Base-by-base conservation (phyloP, 495 filamentous ascomycete species). In the Xylaria scruposa region DNA sequence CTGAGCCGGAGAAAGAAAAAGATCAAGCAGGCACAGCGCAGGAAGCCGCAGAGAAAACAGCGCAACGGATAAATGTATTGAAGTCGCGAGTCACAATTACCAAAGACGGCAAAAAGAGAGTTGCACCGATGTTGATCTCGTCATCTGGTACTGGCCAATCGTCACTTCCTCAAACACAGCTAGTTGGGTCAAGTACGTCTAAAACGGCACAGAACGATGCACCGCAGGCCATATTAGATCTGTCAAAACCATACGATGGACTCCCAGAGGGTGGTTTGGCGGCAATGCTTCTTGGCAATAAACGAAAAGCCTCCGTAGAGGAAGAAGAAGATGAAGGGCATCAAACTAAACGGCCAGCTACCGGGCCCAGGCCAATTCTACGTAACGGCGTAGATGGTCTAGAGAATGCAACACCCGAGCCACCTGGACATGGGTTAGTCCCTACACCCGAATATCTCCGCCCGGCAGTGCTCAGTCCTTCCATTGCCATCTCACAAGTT, bases 91-190 rank as follows among this genome's bases (percentile, higher is more conserved):
- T 97, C 9, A 97, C 94, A 21, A 92, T 97, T 61, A 97, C 94
- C 1, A 98, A 98, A 79, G 96, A 99, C 67, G 96, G 96, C 21
- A 98, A 94, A 82, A 99, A 98, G 82, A 89, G 97, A 31, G 94
- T 99, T 67, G 93, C 93, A 3, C 96, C 96, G 7, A 81, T 98
- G 75, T 87, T 99, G 4, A 92, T 99, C 19, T 98, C 96, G 4
- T 93, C 90, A 24, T 91, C 92, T 26, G 93, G 92, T 9, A 91
- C 89, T 7, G 92, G 91, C 19, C 91, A 95, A 73, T 94, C 94
- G 0, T 96, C 94, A 13, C 83, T 97, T n/a, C 95, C 95, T 0
- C 92, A 94, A 71, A 88, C 93, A 13, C 91, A 94, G 67, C 79
- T 97, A 38, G 90, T 97, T 75, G 91, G 93, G 42, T 90, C 93